Evolutionary conservation across 2,329 filamentous ascomycete genomes (phyloP).

Genomic region (Leptosphaerulina australis): DNA sequence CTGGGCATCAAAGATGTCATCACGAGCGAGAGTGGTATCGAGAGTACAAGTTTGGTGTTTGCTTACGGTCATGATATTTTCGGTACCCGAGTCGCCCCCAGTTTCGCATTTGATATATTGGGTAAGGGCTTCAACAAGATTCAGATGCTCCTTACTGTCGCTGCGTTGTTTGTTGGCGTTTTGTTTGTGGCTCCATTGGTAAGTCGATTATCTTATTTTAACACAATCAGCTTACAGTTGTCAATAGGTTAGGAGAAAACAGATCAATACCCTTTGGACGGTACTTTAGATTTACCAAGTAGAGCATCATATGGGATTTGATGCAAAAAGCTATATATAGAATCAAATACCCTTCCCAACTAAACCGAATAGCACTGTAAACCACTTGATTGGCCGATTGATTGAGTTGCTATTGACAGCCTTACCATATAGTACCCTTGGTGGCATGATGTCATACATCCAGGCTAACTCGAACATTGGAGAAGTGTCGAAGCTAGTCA

Average conservation of each 20-base stretch:
- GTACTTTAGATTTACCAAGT: slow-evolving; percentile 37
- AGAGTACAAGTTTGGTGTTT: slow-evolving; percentile 90
- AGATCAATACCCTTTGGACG: slow-evolving; percentile 70
- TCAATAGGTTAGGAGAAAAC: slow-evolving; percentile 62
- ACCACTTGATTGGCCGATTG: not conserved
- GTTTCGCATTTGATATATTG: slow-evolving; percentile 87
- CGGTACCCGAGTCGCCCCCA: slow-evolving; percentile 83
- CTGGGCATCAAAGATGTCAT: slow-evolving; percentile 75
- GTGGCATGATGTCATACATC: slow-evolving; percentile 8
- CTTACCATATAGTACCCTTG: not conserved
- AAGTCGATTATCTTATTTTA: slow-evolving; percentile 30
- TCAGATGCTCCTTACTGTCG: slow-evolving; percentile 81
- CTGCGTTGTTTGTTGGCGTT: slow-evolving; percentile 78
- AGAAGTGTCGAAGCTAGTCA: not conserved
- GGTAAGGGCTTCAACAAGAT: slow-evolving; percentile 94
- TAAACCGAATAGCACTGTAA: not conserved
- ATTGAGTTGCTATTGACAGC: not conserved
- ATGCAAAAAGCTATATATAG: not conserved
- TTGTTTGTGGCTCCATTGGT: slow-evolving; percentile 84
- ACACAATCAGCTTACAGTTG: slow-evolving; percentile 16
- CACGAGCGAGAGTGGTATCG: slow-evolving; percentile 77
- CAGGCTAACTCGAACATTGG: not conserved
- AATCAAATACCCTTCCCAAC: not conserved
- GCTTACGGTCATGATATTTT: slow-evolving; percentile 90
- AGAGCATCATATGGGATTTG: not conserved